Base-by-base conservation (phyloP, 495 filamentous ascomycete genomes). In the Staphylotrichum longicolle region DNA sequence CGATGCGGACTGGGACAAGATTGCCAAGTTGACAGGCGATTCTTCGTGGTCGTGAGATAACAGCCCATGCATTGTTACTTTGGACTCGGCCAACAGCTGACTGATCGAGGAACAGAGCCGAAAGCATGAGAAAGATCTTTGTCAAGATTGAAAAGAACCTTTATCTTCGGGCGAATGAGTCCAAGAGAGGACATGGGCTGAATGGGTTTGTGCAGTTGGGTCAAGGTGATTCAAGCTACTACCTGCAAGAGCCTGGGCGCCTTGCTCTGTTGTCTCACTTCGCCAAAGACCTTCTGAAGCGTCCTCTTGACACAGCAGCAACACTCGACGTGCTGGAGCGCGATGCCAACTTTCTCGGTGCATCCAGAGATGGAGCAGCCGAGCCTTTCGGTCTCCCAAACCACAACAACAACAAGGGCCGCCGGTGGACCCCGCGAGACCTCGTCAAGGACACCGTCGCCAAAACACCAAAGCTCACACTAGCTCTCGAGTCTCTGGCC, bases 111-210 rank as follows among this genome's bases (percentile, higher is more conserved):
- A 3, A n/a, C 49, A 57, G 42, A 5, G 54, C 54, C 11, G 54
- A 57, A 10, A 65, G 73, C 53, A 77, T 78, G 76, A 63, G 69
- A 8, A 68, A 71, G 62, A 67, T 74, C 41, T 72, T 72, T 34
- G 59, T 60, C 20, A 63, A 67, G 37, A 75, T 78, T 41, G 74
- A 78, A 40, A 73, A 68, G 40, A 77, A 73, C 48, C 50, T 75
- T 32, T 79, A 78, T 46, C 54, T 77, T 3, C 62, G 67, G 2
- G 52, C 66, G 11, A 68, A 66, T 0, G 70, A 72, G 20, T 54
- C 66, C 0, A 73, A 11, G 3, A 37, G n/a, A 8, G 51, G 68
- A 14, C 78, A 79, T 34, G 78, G 78, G 34, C 79, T 76, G 65
- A 60, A 66, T 11, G 74, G 75, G 14, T 76, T 64, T 57, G 56